Evolutionary conservation across 345 rosid genomes (phyloP), one percentile per base, ranked within the genome.

Genomic region (Chamaenerion angustifolium): DNA sequence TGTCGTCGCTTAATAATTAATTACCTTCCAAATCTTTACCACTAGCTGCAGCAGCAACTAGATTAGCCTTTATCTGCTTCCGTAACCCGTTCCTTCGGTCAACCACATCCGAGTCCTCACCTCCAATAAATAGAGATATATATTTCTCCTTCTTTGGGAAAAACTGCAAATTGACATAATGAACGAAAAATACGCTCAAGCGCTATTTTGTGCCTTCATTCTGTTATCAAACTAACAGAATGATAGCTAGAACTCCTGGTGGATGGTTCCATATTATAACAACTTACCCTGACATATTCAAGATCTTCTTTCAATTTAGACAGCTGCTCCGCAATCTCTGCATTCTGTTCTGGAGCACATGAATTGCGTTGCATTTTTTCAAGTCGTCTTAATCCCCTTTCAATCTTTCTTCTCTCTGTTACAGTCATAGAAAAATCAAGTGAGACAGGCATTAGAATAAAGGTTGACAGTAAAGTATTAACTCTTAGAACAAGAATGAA

Each of bases 21-120:
- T 52, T 74, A 92, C 99, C 99, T 88, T 93, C 99, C 69, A 93
- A 70, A 57, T 93, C 99, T 70, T 93, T 93, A 60, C 99, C 99
- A 58, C 85, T 82, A 50, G 95, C 94, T 43, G 99, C 90, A 68
- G 99, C 96, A 68, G 90, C 79, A 66, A 82, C 53, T 54, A 88
- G 69, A 60, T 88, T 88, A 40, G 90, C 95, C 73, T 93, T 93
- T 57, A 93, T 80, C 86, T 85, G 96, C 66, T 81, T 80, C 25
- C 99, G 88, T 76, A 93, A 66, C 67, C 69, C 78, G 75, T 81
- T 83, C 73, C 97, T 88, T 64, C 74, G 55, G 59, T 93, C 99
- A 60, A 74, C 60, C 40, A 73, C 60, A 47, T 79, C 88, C 0
- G 71, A 52, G 40, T 76, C 81, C 49, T 81, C 95, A 57, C 78